Evolutionary conservation across 176 grass and related monocot species (phyloP), one percentile per base, ranked within the genome.

Genomic region (Ensete ventricosum): DNA sequence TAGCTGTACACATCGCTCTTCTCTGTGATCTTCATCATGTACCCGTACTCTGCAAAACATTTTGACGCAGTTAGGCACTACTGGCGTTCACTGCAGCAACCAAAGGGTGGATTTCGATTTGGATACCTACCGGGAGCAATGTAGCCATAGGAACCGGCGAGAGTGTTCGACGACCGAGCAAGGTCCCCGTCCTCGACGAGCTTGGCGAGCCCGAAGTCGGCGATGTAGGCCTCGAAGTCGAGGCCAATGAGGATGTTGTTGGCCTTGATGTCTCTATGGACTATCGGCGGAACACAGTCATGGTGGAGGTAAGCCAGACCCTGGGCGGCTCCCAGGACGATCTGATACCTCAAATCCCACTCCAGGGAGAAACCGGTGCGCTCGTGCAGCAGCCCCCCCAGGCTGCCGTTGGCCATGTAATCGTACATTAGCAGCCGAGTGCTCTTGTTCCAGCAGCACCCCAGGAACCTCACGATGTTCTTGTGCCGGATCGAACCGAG

Each of bases 1-100:
- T 91, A 99, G 82, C 95, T 99, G 78, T 99, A 99, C 62, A 99
- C 95, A 21, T 99, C 95, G 73, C 95, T 99, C 78, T 99, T 99
- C 73, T 93, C 88, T 0, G 95, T 99, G 54, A 99, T 99, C 88
- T 94, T 99, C 81, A 89, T 82, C 95, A 94, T 99, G 80, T 99
- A 99, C 1, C 95, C 95, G 2, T 99, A 99, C 81, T 99, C 95
- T 98, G 86, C 77, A 86, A 25, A 22, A 0, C 27, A 49, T 21
- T 21, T 0, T 16, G 65, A 2, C 14, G 34, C 11, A 9, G 23
- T 63, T 51, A 21, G 20, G 4, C 60, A 64, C 34, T 6, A 25
- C 53, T 53, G n/a, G 43, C 12, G 12, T 11, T 24, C 1, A 1
- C n/a, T 17, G 9, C 49, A 52, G 51, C 25, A 60, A 53, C 11